These are phyloP conservation scores for Dactylis glomerata DNA, from an alignment of 176 grass and related monocot genomes.

Conservation along the genomic window DNA sequence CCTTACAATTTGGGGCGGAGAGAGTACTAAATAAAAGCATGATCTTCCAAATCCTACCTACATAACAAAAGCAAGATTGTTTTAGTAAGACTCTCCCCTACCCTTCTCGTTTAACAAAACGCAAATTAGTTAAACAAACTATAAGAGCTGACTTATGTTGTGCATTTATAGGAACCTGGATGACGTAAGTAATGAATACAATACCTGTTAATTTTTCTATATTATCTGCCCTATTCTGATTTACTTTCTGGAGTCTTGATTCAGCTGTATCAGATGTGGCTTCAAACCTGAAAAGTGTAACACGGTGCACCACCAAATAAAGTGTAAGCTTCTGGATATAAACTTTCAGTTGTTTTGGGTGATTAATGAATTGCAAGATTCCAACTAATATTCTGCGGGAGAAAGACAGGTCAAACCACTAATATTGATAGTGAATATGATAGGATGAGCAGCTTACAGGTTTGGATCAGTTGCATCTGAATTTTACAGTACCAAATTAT, in stretches of 20 bases:
- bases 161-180: background rate
- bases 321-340: background rate
- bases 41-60: background rate
- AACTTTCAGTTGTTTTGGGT: background rate
- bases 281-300: background rate
- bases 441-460: background rate
- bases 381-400: background rate
- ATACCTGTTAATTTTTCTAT: background rate
- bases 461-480: background rate
- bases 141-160: background rate
- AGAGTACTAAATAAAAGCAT: background rate
- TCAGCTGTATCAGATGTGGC: background rate
- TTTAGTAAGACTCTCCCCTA: background rate
- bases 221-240: background rate
- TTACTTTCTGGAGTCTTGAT: conserved; percentile 8
- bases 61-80: background rate
- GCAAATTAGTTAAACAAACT: background rate
- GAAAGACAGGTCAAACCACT: background rate
- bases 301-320: background rate
- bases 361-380: background rate
- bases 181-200: background rate
- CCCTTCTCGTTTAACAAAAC: background rate
- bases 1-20: too few species aligned
- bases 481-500: background rate
- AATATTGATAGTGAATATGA: background rate